A percentile compares a stretch with the other conserved stretches of the same genome.
These are phyloP conservation scores for Aureococcus anophagefferens DNA, from an alignment of 108 stramenopile species.

Conservation along the genomic window DNA sequence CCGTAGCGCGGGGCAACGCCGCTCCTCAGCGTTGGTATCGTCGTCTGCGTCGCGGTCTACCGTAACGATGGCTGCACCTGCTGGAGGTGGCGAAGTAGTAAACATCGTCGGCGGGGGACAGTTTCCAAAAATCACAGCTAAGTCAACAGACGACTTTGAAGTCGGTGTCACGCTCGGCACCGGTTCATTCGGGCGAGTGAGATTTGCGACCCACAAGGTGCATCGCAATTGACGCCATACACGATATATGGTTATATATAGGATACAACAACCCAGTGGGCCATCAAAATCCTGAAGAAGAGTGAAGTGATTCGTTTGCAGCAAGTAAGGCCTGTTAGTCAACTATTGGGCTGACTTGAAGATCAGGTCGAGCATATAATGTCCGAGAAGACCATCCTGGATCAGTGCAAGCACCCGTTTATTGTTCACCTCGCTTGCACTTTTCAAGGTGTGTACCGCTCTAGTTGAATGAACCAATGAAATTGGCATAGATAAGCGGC, in stretches of 20 bases:
- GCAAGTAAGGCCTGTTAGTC: slow-evolving; percentile 29
- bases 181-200: slow-evolving; percentile 68
- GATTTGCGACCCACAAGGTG: slow-evolving; percentile 59
- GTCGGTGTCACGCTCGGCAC: slow-evolving; percentile 70
- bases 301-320: slow-evolving; percentile 48
- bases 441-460: slow-evolving; percentile 30
- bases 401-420: slow-evolving; percentile 44
- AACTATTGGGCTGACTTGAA: neutral
- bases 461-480: too few relatives aligned
- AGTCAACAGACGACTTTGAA: too few relatives aligned
- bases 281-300: slow-evolving; percentile 75
- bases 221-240: neutral
- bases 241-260: neutral
- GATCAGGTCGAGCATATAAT: slow-evolving; percentile 62
- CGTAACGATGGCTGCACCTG: too few relatives aligned
- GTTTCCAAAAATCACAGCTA: too few relatives aligned
- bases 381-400: slow-evolving; percentile 61
- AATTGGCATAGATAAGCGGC: slow-evolving; percentile 8
- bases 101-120: too few relatives aligned
- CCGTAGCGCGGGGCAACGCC: too few relatives aligned
- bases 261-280: slow-evolving; percentile 39
- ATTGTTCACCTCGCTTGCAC: slow-evolving; percentile 47
- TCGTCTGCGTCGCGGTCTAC: too few relatives aligned
- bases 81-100: too few relatives aligned
- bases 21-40: too few relatives aligned